Base-by-base conservation (phyloP, 108 stramenopile genomes). In the Cyclotella distinguenda region DNA sequence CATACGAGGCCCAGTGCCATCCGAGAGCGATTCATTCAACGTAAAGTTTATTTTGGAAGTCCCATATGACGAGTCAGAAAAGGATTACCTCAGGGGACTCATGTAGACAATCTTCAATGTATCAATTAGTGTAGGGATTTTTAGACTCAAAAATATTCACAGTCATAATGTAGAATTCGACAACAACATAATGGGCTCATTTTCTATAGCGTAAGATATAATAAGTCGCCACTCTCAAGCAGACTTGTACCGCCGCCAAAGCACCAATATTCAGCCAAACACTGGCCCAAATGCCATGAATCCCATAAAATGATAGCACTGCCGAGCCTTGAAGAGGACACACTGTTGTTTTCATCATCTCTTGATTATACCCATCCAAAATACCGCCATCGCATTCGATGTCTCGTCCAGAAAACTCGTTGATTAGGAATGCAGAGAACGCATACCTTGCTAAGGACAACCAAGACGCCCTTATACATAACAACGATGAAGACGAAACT, bases 371-470 rank as follows among this genome's bases (percentile, higher is more conserved):
- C 58, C 73, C 0, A 33, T 16, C 7, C 16, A 55, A 16, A 82
- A 80, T 47, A 83, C 51, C 1, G 28, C 12, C 34, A 11, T 68
- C 64, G 65, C 90, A 92, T 12, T 73, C 61, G 54, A 89, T 85
- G 13, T 57, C 25, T 39, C 87, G 57, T n/a, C 74, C 85, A 4
- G 31, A 69, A 47, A 58, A 92, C 68, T 89, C 90, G 56, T 87
- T 92, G 6, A 88, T 73, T 30, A 92, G 34, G 23, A 88, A 57
- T 25, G 84, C 82, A 1, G 81, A 80, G 66, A 89, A 92, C 6
- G 87, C 90, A 60, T 92, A 92, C 27, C 86, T 69, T 13, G 84
- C 84, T 69, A 87, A 82, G 1, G 82, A 84, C 1, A 86, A 1
- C 69, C 84, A 89, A 23, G 68, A 81, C 6, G 64, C 76, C 84